Conservation (phyloP, 441 rosid genomes). For the Monsonia emarginata region DNA sequence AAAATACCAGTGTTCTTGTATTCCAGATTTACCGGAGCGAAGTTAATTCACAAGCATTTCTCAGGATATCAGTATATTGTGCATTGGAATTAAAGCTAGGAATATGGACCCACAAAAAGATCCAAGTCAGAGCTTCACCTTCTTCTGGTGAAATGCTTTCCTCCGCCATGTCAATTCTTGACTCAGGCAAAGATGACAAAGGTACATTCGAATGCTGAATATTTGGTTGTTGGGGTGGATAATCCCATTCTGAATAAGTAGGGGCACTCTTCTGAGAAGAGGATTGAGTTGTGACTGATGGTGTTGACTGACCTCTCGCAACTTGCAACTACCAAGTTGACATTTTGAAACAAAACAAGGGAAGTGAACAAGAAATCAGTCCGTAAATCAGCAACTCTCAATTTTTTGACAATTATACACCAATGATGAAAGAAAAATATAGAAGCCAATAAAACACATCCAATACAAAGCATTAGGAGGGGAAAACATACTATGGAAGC, state of each 20-base stretch:
- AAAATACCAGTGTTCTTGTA: neutral
- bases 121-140: constrained; percentile 21
- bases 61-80: neutral
- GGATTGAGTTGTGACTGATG: constrained; percentile 35
- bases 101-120: no score
- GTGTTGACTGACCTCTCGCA: constrained; percentile 33
- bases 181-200: constrained; percentile 34
- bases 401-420: neutral
- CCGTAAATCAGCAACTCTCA: neutral
- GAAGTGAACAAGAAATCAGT: neutral
- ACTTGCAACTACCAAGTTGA: constrained; percentile 36
- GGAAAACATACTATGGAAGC: constrained; percentile 50
- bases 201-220: constrained; percentile 35
- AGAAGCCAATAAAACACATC: neutral
- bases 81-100: neutral
- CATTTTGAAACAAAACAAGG: neutral
- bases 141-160: constrained; percentile 43
- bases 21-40: neutral
- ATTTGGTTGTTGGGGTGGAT: constrained; percentile 24
- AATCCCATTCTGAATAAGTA: constrained; percentile 41
- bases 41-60: neutral
- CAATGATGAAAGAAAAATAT: neutral
- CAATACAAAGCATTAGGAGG: neutral
- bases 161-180: constrained; percentile 33
- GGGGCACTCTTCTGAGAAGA: constrained; percentile 30